Evolutionary conservation across 208 protist genomes (phyloP), one percentile per base, ranked within the genome.

Genomic region (Leishmania gerbilli): DNA sequence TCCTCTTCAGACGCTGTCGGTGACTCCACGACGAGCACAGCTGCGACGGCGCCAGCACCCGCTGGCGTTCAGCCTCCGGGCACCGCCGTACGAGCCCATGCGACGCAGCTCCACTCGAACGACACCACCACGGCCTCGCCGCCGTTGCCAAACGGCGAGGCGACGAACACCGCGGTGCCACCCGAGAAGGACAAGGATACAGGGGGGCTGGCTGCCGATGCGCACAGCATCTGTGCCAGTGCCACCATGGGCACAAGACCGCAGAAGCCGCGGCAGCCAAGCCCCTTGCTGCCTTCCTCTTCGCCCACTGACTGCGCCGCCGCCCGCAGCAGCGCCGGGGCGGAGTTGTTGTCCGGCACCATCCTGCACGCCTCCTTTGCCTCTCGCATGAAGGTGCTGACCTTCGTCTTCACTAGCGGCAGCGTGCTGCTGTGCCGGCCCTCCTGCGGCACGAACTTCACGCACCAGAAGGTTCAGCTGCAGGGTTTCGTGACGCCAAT

Each of bases 371-470:
- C 80, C 17, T 76, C 77, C 40, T 91, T 90, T 77, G 74, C 82
- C 37, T 55, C 79, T 5, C 75, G 76, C 55, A 79, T 89, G 68
- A 78, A 84, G 76, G 76, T 94, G 49, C 79, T 92, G 24, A 79
- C 87, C 42, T 85, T 94, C 17, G 87, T 93, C 62, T 84, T 94
- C 19, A 91, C 89, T 37, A 91, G 84, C 80, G 92, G 90, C 17
- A 82, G 80, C 40, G 74, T 95, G 40, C 64, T 94, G 75, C 75
- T 95, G 27, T 87, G 88, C 27, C 75, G 81, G 31, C 72, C 84
- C 31, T 89, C 83, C 58, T 89, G 84, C 45, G 92, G 87, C 8
- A 85, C 79, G 65, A 85, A 91, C 72, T 92, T 94, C 74, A 87
- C 74, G 40, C 78, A 81, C 58, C 74, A 84, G 76, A 71, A 85